Conservation (phyloP, 108 stramenopile species). For the Parietichytrium sp. region DNA sequence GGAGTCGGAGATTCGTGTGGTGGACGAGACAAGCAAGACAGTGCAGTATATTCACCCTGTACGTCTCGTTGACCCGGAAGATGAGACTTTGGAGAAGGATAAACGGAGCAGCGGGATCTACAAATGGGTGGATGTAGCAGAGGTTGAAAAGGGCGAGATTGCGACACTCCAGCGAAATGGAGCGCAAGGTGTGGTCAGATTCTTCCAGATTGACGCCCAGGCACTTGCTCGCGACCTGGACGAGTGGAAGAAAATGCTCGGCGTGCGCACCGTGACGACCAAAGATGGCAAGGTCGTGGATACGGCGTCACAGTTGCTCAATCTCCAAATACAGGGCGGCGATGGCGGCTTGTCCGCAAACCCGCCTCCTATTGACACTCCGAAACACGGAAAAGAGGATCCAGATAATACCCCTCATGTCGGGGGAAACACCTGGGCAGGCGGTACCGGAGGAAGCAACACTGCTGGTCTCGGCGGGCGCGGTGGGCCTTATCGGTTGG, state of each 20-base stretch:
- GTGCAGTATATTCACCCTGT: slow-evolving; percentile 20
- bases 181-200: neutral
- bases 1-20: neutral
- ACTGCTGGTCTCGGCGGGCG: slow-evolving; percentile 87
- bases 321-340: slow-evolving; percentile 10
- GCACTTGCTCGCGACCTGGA: neutral
- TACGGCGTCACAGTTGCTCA: neutral
- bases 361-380: slow-evolving; percentile 26
- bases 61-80: neutral
- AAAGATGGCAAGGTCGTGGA: neutral
- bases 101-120: too few relatives aligned
- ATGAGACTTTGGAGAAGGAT: neutral
- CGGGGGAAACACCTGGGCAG: slow-evolving; percentile 85
- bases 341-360: slow-evolving; percentile 2
- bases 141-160: neutral
- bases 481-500: slow-evolving; percentile 84
- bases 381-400: slow-evolving; percentile 53
- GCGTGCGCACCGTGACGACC: neutral
- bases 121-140: neutral
- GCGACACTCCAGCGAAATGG: slow-evolving; percentile 15
- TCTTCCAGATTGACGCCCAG: neutral
- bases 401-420: slow-evolving; percentile 42
- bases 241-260: slow-evolving; percentile 32
- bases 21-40: neutral
- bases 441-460: slow-evolving; percentile 82